Conservation (phyloP, 805 yeast genomes). For the Saccharomycopsis fodiens region DNA sequence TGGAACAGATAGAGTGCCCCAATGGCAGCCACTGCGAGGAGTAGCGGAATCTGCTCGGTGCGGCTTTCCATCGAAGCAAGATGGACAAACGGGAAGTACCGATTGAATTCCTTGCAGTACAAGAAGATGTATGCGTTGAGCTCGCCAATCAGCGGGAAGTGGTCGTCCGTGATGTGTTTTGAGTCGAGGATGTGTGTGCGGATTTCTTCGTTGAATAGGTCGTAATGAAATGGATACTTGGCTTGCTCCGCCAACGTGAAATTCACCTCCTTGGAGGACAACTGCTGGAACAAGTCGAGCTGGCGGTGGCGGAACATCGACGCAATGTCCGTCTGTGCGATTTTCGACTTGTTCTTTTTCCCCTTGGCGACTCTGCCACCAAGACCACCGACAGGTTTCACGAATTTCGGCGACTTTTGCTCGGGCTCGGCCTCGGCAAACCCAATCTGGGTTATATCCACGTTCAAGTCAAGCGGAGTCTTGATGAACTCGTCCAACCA, state of each 20-base stretch:
- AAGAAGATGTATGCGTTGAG: constrained; percentile 69
- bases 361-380: neutral
- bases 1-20: constrained; percentile 86
- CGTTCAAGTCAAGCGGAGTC: constrained; percentile 55
- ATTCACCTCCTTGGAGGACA: neutral
- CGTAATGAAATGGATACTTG: constrained; percentile 13
- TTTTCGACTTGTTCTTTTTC: constrained; percentile 6
- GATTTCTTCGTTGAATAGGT: constrained; percentile 16
- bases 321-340: constrained; percentile 38
- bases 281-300: constrained; percentile 51
- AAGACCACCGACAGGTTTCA: constrained; percentile 1
- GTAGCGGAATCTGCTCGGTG: constrained; percentile 51
- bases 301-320: constrained; percentile 60
- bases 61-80: constrained; percentile 48
- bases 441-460: constrained; percentile 51
- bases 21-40: constrained; percentile 75
- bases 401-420: constrained; percentile 25
- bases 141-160: constrained; percentile 71
- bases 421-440: constrained; percentile 33
- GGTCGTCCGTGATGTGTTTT: constrained; percentile 46
- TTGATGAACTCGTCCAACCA: constrained; percentile 68
- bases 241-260: constrained; percentile 5
- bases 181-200: constrained; percentile 38
- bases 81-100: constrained; percentile 80
- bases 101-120: constrained; percentile 70